Percentiles rank a stretch among this genome's conserved stretches.
Conservation (phyloP, 2,329 filamentous ascomycete genomes). For the Acephala macrosclerotiorum region DNA sequence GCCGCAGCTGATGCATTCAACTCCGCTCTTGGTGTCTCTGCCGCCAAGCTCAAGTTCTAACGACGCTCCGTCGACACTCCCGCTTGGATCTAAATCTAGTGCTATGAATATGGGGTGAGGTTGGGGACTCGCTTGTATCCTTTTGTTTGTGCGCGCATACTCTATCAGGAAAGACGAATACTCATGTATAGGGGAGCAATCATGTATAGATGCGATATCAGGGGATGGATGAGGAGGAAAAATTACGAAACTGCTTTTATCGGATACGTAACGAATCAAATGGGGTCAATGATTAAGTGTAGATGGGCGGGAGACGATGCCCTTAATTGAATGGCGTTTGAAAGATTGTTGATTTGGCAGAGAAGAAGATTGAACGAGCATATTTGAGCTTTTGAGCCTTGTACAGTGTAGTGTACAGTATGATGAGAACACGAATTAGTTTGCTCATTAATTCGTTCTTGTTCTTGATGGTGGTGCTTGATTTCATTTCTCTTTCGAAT, state of each 20-base stretch:
- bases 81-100: neutral
- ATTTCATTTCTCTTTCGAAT: too few relatives aligned
- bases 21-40: conserved; percentile 32
- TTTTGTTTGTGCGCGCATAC: neutral
- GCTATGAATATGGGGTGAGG: neutral
- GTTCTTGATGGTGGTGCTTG: too few relatives aligned
- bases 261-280: too few relatives aligned
- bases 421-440: conserved; percentile 5
- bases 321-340: conserved; percentile 7
- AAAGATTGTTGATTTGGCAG: neutral
- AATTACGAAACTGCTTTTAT: neutral
- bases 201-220: neutral
- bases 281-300: neutral
- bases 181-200: conserved; percentile 3
- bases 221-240: neutral
- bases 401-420: conserved; percentile 3
- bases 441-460: neutral
- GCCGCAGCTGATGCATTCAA: conserved; percentile 48
- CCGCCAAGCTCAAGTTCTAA: neutral
- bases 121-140: neutral
- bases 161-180: neutral
- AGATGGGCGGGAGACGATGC: conserved; percentile 5
- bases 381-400: neutral
- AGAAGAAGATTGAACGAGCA: neutral
- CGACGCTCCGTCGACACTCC: neutral